Evolutionary conservation across 129 eudicot species (phyloP).

Genomic region (Oenanthe sinensis): DNA sequence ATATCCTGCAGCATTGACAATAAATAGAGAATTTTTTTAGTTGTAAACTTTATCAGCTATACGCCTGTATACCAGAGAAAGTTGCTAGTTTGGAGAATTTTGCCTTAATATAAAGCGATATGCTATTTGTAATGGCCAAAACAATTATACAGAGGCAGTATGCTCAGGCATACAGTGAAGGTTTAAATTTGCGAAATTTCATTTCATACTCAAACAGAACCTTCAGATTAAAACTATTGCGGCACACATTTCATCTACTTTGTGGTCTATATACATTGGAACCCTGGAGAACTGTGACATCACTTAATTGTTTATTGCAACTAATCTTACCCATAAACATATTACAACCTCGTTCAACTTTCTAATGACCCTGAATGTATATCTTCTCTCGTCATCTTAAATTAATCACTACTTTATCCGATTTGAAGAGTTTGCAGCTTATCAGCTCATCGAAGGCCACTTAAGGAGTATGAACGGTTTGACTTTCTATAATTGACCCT

Average conservation of each 20-base stretch:
- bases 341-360: neutral
- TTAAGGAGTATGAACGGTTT: neutral
- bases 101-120: neutral
- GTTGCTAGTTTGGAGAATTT: neutral
- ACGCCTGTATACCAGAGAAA: neutral
- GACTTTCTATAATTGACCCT: neutral
- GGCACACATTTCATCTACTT: neutral
- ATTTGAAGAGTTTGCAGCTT: neutral
- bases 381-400: neutral
- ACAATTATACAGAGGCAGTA: neutral
- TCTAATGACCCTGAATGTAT: neutral
- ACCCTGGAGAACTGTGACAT: neutral
- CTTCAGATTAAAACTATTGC: neutral
- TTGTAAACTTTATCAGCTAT: neutral
- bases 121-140: neutral
- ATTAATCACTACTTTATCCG: neutral
- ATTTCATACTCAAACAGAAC: neutral
- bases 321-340: neutral
- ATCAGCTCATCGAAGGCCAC: neutral
- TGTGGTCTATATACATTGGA: neutral
- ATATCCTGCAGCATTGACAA: constrained; percentile 37
- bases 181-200: neutral
- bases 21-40: neutral
- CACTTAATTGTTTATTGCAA: neutral
- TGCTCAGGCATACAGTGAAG: neutral